Evolutionary conservation across 768 basidiomycete genomes (phyloP).

Genomic region (Clavulina sp.): DNA sequence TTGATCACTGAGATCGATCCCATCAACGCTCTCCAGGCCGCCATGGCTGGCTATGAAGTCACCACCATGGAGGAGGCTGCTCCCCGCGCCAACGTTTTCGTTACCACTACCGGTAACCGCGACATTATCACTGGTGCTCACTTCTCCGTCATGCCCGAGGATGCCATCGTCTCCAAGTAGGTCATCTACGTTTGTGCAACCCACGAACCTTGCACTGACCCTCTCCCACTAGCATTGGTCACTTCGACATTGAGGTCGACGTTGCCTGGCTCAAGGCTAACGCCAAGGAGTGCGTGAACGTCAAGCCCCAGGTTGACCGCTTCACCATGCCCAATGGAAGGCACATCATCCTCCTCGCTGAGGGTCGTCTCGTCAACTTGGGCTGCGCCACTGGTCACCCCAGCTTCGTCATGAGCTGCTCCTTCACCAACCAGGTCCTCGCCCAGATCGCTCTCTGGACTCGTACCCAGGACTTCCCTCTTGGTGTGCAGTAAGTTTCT

Average conservation of each 20-base stretch:
- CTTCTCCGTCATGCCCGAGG: constrained; percentile 89
- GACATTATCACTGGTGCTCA: constrained; percentile 91
- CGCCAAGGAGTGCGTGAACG: constrained; percentile 63
- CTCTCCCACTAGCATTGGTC: constrained; percentile 40
- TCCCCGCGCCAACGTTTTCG: constrained; percentile 73
- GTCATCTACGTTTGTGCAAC: constrained; percentile 18
- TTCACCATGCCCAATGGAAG: constrained; percentile 84
- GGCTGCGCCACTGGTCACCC: constrained; percentile 98
- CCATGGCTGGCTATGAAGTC: constrained; percentile 99
- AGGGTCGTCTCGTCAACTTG: constrained; percentile 97
- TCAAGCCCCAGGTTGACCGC: constrained; percentile 99
- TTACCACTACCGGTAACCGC: constrained; percentile 96
- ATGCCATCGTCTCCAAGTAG: constrained; percentile 96
- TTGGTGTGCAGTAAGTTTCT: constrained; percentile 62
- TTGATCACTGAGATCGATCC: constrained; percentile 97
- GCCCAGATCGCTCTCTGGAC: constrained; percentile 99
- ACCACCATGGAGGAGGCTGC: constrained; percentile 98
- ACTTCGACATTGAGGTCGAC: constrained; percentile 54
- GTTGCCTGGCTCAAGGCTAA: constrained; percentile 96
- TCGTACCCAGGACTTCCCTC: constrained; percentile 74
- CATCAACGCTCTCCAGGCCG: constrained; percentile 98
- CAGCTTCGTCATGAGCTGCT: constrained; percentile 99
- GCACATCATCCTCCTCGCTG: constrained; percentile 93
- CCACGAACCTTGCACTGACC: constrained; percentile 4
- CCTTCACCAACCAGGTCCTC: constrained; percentile 95